Evolutionary conservation across 768 basidiomycete genomes (phyloP).

Genomic region (Mycena indigotica): DNA sequence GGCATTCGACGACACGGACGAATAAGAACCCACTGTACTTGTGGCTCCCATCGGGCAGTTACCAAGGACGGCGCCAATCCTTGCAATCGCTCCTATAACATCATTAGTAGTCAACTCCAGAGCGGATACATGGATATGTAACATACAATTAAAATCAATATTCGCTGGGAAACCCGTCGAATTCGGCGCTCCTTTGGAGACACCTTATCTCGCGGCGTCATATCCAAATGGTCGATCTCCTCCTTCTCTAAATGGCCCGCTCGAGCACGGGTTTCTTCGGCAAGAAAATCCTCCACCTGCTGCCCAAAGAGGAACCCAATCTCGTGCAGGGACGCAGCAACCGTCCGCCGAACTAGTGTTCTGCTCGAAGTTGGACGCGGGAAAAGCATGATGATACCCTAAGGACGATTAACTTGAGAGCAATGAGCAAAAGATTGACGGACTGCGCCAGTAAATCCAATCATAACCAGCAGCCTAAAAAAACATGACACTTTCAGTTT

Average conservation of each 20-base stretch:
- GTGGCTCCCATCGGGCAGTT: conserved; percentile 45
- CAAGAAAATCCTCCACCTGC: conserved; percentile 47
- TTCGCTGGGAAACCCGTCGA: conserved; percentile 35
- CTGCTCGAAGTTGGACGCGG: conserved; percentile 46
- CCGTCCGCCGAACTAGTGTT: conserved; percentile 43
- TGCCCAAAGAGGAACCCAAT: conserved; percentile 40
- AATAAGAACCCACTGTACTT: conserved; percentile 37
- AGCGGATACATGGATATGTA: too few relatives aligned
- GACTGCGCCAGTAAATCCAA: conserved; percentile 48
- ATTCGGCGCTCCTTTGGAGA: conserved; percentile 44
- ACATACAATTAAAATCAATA: conserved; percentile 40
- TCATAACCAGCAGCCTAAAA: conserved; percentile 43
- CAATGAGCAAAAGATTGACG: conserved; percentile 9
- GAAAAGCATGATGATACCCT: conserved; percentile 51
- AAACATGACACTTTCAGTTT: not conserved
- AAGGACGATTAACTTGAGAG: not conserved
- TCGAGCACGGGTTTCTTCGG: conserved; percentile 41
- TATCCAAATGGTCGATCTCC: conserved; percentile 27
- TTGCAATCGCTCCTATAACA: conserved; percentile 39
- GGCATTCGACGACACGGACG: not conserved
- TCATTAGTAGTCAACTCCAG: not conserved
- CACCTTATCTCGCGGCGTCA: conserved; percentile 18
- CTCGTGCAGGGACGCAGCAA: conserved; percentile 39
- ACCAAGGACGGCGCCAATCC: conserved; percentile 38
- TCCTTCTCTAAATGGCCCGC: conserved; percentile 35